Evolutionary conservation across 768 basidiomycete genomes (phyloP), one percentile per base, ranked within the genome.

Genomic region (Tricholoma hemisulphureum): DNA sequence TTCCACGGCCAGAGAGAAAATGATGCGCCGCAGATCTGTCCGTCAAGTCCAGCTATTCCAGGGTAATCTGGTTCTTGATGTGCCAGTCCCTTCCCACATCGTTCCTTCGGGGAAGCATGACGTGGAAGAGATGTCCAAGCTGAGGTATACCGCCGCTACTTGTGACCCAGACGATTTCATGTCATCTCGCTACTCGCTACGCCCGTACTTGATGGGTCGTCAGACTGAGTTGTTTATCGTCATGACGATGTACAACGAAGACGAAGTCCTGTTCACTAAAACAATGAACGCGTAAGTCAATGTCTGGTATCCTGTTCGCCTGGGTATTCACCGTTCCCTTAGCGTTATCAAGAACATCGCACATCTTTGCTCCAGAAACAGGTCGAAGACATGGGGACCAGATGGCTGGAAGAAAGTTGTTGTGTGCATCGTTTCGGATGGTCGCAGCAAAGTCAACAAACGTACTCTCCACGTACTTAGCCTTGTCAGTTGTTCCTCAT

Each of bases 161-260:
- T 93, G 91, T 66, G 93, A 94, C 71, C 93, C 92, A 6, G 91
- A 95, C 67, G 86, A 93, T 49, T 95, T 94, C 72, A 86, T 89
- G 84, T 71, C 80, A 26, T 83, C 79, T 46, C 85, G 86, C 59
- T 93, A 91, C 70, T 85, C 89, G 6, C 81, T 95, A 21, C 79
- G 93, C 21, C 93, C 85, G 4, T 94, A 87, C 71, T 80, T 94
- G 1, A 83, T 84, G 64, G 84, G 85, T 56, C 87, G 94, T 54
- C 80, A 87, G 53, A 96, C 94, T 8, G 95, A 96, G 73, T 80
- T 97, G 13, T 95, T 96, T 75, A 92, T 97, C 64, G 93, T 95
- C 39, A 91, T 96, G 86, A 96, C 94, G 43, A 95, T 96, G 93
- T 92, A 92, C 71, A 95, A 95, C 69, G 94, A 97, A 75, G 91